These are phyloP conservation scores for Circinella umbellata DNA, from an alignment of 371 early-diverging fungal genomes.

Conservation along the genomic window DNA sequence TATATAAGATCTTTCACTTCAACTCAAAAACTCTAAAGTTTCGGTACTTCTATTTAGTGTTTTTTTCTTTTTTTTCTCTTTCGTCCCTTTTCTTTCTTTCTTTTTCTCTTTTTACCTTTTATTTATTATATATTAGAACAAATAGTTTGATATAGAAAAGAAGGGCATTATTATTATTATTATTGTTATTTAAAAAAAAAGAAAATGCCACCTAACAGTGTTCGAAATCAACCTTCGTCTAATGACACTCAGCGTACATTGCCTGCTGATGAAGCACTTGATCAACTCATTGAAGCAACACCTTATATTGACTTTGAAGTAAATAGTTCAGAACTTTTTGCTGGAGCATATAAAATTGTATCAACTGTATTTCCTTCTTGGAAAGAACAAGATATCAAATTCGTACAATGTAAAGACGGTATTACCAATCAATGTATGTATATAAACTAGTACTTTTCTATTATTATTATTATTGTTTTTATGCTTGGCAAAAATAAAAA, in stretches of 20 bases:
- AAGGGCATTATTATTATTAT: not conserved
- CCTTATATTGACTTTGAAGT: conserved; percentile 62
- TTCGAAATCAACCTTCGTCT: not conserved
- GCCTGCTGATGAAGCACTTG: conserved; percentile 13
- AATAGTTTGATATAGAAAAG: too few relatives aligned
- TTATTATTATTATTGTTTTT: not conserved
- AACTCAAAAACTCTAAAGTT: too few relatives aligned
- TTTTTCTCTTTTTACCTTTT: conserved; percentile 16
- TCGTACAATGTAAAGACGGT: conserved; percentile 87
- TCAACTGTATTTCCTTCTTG: conserved; percentile 76
- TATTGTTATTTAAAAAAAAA: not conserved
- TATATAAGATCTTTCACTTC: too few relatives aligned
- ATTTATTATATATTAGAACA: conserved; percentile 13
- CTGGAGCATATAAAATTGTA: conserved; percentile 65
- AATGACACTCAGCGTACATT: not conserved
- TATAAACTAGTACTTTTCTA: not conserved
- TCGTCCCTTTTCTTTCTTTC: conserved; percentile 13
- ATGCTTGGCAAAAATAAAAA: not conserved
- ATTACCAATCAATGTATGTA: conserved; percentile 89
- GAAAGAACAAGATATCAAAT: conserved; percentile 63
- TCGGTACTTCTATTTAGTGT: too few relatives aligned
- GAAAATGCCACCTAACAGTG: conserved; percentile 11
- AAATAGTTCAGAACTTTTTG: conserved; percentile 60
- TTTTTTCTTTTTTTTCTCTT: not conserved
- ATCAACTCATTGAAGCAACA: conserved; percentile 48